phyloP scores from a whole-genome alignment of 768 basidiomycete species.

The Pisolithus albus region DNA sequence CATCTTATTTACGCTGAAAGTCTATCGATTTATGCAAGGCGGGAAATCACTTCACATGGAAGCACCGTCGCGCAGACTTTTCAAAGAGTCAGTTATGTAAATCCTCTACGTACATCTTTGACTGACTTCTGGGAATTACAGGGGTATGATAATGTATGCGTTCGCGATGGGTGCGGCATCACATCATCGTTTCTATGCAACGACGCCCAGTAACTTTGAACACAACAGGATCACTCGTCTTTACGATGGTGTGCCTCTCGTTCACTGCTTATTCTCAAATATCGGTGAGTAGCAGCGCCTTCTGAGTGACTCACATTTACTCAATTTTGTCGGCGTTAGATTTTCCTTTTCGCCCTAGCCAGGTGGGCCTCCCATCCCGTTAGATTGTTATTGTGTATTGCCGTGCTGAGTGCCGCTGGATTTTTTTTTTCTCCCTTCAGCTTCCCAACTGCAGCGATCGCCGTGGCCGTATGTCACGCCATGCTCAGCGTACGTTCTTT shows the following conservation, averaged over 20 bases:
- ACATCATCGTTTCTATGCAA: neutral
- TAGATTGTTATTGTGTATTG: conserved; percentile 7
- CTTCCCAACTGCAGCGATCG: conserved; percentile 6
- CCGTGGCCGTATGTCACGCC: conserved; percentile 30
- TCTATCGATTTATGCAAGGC: conserved; percentile 10
- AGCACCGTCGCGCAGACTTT: conserved; percentile 8
- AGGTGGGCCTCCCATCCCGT: neutral
- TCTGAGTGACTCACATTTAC: neutral
- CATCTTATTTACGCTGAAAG: conserved; percentile 10
- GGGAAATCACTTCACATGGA: conserved; percentile 1
- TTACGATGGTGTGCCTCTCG: conserved; percentile 8
- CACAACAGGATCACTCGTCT: conserved; percentile 12
- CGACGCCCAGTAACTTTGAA: neutral
- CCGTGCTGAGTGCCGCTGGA: neutral
- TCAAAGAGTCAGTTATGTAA: conserved; percentile 13
- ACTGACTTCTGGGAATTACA: neutral
- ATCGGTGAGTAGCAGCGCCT: conserved; percentile 3
- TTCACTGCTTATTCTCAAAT: conserved; percentile 1
- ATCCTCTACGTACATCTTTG: neutral
- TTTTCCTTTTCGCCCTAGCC: conserved; percentile 8
- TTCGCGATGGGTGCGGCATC: conserved; percentile 6
- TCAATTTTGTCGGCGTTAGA: neutral
- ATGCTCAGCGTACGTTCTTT: conserved; percentile 38
- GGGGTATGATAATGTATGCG: conserved; percentile 7
- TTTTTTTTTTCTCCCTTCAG: neutral